Percentiles rank a stretch among this genome's conserved stretches.
These are phyloP conservation scores for Apiotrichum montevideense DNA, from an alignment of 1,284 basidiomycete genomes.

Conservation along the genomic window DNA sequence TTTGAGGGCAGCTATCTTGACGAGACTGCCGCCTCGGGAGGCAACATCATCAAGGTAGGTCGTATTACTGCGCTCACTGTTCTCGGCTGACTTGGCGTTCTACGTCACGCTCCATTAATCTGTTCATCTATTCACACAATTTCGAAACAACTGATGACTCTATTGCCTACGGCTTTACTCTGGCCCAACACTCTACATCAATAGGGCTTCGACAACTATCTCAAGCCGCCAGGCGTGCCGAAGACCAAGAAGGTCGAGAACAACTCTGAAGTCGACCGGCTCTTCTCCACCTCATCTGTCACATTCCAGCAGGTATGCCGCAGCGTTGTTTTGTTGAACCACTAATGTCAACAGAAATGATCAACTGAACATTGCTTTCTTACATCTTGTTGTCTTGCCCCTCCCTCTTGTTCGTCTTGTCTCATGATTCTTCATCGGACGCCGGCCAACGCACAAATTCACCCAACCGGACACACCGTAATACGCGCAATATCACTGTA, in stretches of 20 bases:
- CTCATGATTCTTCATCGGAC: too few species aligned
- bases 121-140: background rate
- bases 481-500: background rate
- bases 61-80: too few species aligned
- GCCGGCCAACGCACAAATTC: too few species aligned
- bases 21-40: conserved; percentile 44
- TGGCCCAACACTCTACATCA: background rate
- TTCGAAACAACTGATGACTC: too few species aligned
- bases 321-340: conserved; percentile 4
- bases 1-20: conserved; percentile 51
- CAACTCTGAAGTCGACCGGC: conserved; percentile 43
- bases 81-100: too few species aligned
- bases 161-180: background rate
- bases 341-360: conserved; percentile 13
- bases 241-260: conserved; percentile 44
- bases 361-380: background rate
- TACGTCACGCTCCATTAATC: too few species aligned
- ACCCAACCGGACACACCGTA: too few species aligned
- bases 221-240: conserved; percentile 44
- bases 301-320: conserved; percentile 43
- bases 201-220: conserved; percentile 50
- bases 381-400: too few species aligned
- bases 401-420: too few species aligned
- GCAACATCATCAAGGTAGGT: conserved; percentile 48
- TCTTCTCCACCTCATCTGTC: conserved; percentile 47